Evolutionary conservation across 805 yeast genomes (phyloP), one percentile per base, ranked within the genome.

Genomic region (Saccharomycopsis synnaedendra): DNA sequence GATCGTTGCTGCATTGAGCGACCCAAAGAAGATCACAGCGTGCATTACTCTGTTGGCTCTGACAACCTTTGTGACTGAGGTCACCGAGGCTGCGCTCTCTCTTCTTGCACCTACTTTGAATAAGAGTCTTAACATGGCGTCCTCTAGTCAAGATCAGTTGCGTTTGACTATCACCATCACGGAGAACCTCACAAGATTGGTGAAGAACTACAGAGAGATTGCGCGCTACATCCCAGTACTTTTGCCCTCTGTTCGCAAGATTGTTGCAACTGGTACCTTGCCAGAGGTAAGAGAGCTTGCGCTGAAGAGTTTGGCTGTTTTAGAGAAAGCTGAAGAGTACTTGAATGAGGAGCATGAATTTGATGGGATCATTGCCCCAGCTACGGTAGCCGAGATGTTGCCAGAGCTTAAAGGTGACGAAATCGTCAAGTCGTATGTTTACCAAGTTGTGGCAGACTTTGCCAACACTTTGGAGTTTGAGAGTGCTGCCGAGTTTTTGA

Each of bases 281-380:
- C 97, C 97, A 39, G 98, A 90, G 66, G 97, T 93, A 45, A 82
- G 98, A 74, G 93, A 82, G 57, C 71, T 93, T 58, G 97, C 97
- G 37, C 72, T 72, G 38, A 90, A 88, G 65, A 97, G 98, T 1
- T 70, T 85, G 51, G 61, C 68, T 5, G 97, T 90, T 39, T 71
- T 93, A 61, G 75, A 78, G 59, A 90, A 82, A 51, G 97, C 96
- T 55, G 84, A 83, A 54, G 72, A 51, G 30, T 51, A 36, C 47
- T 19, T 19, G 19, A 46, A 66, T 51, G 81, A 77, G 58, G 85
- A 78, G 57, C 87, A 87, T 48, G 75, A 76, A 57, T 82, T 81
- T 68, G 85, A 80, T 57, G 95, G 93, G 50, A 78, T 86, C 66
- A 71, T 88, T 54, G 63, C 78, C 33, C 47, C 62, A 10, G 77